Conservation (phyloP, 345 rosid genomes). For the Citrus sp. region DNA sequence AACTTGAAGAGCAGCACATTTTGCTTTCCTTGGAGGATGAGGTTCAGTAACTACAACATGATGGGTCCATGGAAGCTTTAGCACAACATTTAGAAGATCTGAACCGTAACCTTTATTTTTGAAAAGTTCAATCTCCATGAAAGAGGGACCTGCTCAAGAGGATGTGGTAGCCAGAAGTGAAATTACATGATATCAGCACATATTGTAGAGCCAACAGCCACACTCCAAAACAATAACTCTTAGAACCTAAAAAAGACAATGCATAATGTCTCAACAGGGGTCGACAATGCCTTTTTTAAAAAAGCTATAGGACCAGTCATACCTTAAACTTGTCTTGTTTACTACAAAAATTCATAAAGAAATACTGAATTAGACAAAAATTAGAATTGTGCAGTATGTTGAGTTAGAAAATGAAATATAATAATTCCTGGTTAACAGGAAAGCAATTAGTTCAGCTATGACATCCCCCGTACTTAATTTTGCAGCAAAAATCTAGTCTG, state of each 20-base stretch:
- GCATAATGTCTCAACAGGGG: not conserved
- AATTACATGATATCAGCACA: not conserved
- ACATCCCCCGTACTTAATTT: not conserved
- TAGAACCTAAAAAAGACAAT: not conserved
- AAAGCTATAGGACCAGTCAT: not conserved
- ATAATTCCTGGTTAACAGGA: not conserved
- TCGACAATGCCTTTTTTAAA: not conserved
- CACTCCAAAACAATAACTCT: not conserved
- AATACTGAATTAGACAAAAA: not conserved
- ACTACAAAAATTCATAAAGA: not conserved
- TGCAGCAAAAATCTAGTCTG: not conserved
- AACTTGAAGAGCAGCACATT: constrained; percentile 62
- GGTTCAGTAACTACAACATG: constrained; percentile 37
- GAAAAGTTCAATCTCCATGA: constrained; percentile 39
- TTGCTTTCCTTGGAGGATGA: constrained; percentile 48
- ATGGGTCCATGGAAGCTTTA: constrained; percentile 85
- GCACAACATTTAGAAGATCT: constrained; percentile 40
- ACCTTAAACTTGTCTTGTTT: not conserved
- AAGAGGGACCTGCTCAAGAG: constrained; percentile 34
- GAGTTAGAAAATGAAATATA: not conserved
- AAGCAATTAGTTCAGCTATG: not conserved
- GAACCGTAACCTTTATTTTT: constrained; percentile 34
- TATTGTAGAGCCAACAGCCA: not conserved
- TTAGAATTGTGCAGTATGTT: not conserved
- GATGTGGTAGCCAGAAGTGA: not conserved